Base-by-base conservation (phyloP, 1,284 basidiomycete species). In the Ustilago tritici region DNA sequence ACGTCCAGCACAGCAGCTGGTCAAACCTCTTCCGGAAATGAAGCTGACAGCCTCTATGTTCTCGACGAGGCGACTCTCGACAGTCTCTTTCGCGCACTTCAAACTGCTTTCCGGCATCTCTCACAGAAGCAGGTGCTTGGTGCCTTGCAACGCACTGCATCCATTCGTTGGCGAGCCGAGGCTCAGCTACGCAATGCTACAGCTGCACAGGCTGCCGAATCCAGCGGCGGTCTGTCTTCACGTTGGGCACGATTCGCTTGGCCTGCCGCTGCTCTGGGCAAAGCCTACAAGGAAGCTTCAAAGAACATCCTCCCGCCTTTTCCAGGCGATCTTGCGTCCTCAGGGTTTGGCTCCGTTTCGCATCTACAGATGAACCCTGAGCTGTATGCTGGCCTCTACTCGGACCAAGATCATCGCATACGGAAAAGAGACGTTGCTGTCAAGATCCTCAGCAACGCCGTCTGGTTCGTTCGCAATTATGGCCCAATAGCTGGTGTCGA, bases 361-460 rank as follows among this genome's bases (percentile, higher is more conserved):
- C 38, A 56, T 7, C 31, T 65, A 14, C 70, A 64, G 2, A 52
- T 58, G 23, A 62, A 52, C 31, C 59, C 60, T 15, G 61, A 71
- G 15, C 56, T 61, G 4, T 67, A 63, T 14, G 11, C 63, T 15
- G 49, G 47, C 3, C 53, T 72, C 28, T 62, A 76, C 53, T 43
- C 56, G 0, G 74, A 70, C 12, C 65, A 54, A 31, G 74, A 76
- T 34, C 61, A 73, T 31, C 68, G 78, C 53, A 59, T 81, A 12
- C 69, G 80, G n/a, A 83, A 83, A 36, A 61, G 81, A 15, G 81
- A 83, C 52, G 80, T 83, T 3, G 81, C 81, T 17, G 60, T 83
- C 59, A 77, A 74, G 66, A 77, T 83, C 40, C 59, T 83, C 10
- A 73, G 71, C 69, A 83, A 83, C 46, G 81, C 81, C 46, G 68